Base-by-base conservation (phyloP, 2,329 filamentous ascomycete species). In the Microsporum ferrugineum region DNA sequence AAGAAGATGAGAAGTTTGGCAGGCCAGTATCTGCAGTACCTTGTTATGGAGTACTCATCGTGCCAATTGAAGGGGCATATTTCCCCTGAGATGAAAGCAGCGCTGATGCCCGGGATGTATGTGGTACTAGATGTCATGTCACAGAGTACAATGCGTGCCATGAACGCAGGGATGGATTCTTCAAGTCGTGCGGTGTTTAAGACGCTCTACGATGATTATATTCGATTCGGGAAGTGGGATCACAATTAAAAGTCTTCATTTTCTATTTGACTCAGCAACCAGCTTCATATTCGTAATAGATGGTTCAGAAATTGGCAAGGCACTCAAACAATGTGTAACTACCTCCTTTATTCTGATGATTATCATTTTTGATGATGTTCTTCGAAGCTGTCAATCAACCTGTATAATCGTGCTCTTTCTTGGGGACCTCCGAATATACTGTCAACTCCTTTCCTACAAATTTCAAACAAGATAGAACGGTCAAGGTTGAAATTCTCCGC, bases 401-500 rank as follows among this genome's bases (percentile, higher is more conserved):
- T 49, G 27, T 60, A 55, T 23, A 75, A 47, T 45, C 70, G 68
- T n/a, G 65, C 36, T 58, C 72, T 88, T 67, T 90, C 86, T 12
- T 78, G 73, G 2, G 84, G 77, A 0, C 80, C 81, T 0, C 80
- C 83, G 67, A 94, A 92, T 33, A 89, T 88, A 1, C 80, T 78
- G 17, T 84, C 79, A 2, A 88, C 80, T 0, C 81, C 81, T 63
- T 82, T 80, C 57, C 80, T 79, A n/a, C 82, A 84, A 23, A 92
- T 72, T 0, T 71, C 70, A 60, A 83, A 77, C 5, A 85, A 66
- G 27, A 81, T 76, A 0, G 66, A 61, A 12, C 74, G 71, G 33
- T 66, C 69, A 12, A 94, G 77, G 0, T 73, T 70, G 68, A 94
- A 94, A 69, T 91, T 84, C 65, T 85, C 73, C 0, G 87, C 84